Evolutionary conservation across 2,329 filamentous ascomycete species (phyloP), one percentile per base, ranked within the genome.

Genomic region (Fusarium graminum): DNA sequence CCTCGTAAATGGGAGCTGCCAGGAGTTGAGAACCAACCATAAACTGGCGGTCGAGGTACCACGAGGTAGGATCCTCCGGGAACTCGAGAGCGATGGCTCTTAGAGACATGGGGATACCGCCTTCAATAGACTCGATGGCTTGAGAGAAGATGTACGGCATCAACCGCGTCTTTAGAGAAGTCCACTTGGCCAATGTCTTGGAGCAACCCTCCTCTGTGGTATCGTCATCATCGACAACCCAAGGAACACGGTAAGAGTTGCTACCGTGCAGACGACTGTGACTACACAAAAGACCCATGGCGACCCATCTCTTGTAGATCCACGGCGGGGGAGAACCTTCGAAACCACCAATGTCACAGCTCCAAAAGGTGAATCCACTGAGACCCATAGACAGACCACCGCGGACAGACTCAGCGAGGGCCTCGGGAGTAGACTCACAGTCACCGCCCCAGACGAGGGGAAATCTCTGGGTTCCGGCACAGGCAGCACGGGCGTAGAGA

Each of bases 281-380:
- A 11, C 86, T 87, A 68, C 88, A 91, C 39, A 92, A 78, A 2
- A 92, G 81, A 0, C 90, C 90, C 75, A 92, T 91, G n/a, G 89
- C 89, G 7, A 92, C 89, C 90, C 90, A 92, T 46, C 90, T 86
- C 79, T 92, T 92, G 78, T 92, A 92, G 69, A 92, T 85, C 80
- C 87, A 88, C 0, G 86, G 88, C 3, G 82, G 83, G 5, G 90
- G 90, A 6, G 78, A 84, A 4, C 90, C 90, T 72, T 92, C 90
- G 69, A 92, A 91, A 1, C 89, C 89, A 46, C 89, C 89, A 68
- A 91, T 91, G 72, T 91, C 89, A 65, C 86, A 88, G 32, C 86
- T 88, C 88, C 89, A 91, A 77, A 88, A 91, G 13, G 85, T 84
- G 74, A 88, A 90, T 3, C 88, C 88, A 42, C 84, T 87, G 3